Conservation (phyloP, 129 eudicot genomes). For the Tagetes erecta region DNA sequence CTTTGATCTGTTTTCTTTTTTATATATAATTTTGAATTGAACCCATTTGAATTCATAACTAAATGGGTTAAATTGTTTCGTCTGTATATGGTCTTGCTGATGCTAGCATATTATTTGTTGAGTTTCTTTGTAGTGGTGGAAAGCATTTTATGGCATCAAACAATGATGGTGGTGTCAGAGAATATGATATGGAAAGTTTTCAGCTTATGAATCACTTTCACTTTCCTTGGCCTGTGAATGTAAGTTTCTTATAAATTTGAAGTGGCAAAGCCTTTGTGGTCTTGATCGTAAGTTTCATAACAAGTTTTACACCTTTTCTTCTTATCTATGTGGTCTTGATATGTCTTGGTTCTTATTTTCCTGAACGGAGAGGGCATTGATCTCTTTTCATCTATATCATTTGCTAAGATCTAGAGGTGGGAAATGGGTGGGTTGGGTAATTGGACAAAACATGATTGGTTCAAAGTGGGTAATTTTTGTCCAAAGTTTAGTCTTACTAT, state of each 20-base stretch:
- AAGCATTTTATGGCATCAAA: slow-evolving; percentile 21
- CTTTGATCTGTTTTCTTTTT: neutral
- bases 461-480: too few relatives aligned
- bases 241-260: neutral
- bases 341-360: neutral
- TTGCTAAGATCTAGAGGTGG: slow-evolving; percentile 9
- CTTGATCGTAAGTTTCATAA: neutral
- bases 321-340: neutral
- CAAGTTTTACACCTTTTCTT: neutral
- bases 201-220: slow-evolving; percentile 14
- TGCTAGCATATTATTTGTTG: neutral
- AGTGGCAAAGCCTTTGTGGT: neutral
- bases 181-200: slow-evolving; percentile 15
- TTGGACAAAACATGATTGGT: neutral
- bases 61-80: neutral
- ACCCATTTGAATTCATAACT: neutral
- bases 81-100: slow-evolving; percentile 15
- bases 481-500: too few relatives aligned
- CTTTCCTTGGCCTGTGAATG: slow-evolving; percentile 21
- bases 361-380: neutral
- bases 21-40: neutral
- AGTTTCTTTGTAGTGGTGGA: slow-evolving; percentile 10
- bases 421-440: neutral
- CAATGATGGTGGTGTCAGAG: slow-evolving; percentile 17
- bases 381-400: neutral